Percentiles rank a stretch among this genome's conserved stretches.
phyloP scores from a whole-genome alignment of 1,284 basidiomycete species.

The Irpex sp. region DNA sequence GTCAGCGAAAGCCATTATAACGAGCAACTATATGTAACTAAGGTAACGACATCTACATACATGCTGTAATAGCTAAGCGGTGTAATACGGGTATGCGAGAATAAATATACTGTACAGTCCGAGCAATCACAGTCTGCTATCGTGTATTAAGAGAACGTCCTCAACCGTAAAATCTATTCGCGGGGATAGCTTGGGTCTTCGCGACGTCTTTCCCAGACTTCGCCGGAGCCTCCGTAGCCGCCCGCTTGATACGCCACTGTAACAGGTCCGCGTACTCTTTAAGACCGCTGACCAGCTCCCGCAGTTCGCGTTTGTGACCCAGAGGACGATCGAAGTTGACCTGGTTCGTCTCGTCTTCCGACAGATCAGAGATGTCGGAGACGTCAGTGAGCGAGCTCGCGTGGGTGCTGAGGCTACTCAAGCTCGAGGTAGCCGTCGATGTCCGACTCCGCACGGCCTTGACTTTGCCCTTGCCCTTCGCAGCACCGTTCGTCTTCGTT shows the following conservation, averaged over 20 bases:
- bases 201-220: constrained; percentile 8
- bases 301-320: constrained; percentile 21
- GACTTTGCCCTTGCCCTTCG: background rate
- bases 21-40: background rate
- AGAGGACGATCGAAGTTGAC: background rate
- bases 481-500: constrained; percentile 14
- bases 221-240: constrained; percentile 4
- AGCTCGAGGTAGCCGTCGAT: constrained; percentile 3
- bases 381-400: constrained; percentile 11
- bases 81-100: background rate
- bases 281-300: constrained; percentile 25
- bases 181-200: constrained; percentile 21
- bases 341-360: constrained; percentile 15
- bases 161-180: constrained; percentile 19
- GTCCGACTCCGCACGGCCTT: constrained; percentile 1
- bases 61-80: background rate
- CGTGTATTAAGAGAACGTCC: background rate
- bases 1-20: background rate
- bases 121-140: background rate
- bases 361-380: constrained; percentile 22
- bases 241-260: constrained; percentile 32
- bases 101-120: background rate
- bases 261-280: constrained; percentile 31
- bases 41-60: background rate
- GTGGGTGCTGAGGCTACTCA: constrained; percentile 8